Evolutionary conservation across 192 early-diverging fungal genomes (phyloP), one percentile per base, ranked within the genome.

Genomic region (Linnemannia schmuckeri): DNA sequence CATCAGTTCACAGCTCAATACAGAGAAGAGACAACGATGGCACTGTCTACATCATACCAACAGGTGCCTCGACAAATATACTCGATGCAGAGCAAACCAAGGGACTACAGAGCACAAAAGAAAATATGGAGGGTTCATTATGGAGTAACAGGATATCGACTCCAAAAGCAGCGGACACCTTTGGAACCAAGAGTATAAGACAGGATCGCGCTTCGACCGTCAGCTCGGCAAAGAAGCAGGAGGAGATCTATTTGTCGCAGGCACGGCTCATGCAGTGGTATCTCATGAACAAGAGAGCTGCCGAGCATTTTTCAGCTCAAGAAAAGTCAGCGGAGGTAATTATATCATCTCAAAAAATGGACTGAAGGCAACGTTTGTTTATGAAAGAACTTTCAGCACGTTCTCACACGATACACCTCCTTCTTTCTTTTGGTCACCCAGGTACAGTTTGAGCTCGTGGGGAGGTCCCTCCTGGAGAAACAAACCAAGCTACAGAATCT

Each of bases 211-310:
- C 12, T 4, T 24, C 71, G 52, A 30, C 27, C 0, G n/a, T 54
- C 4, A 38, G 44, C 46, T 37, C 76, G 41, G 37, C 46, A 20
- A 87, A 81, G 54, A 55, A 68, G 27, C 75, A 81, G 49, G 85
- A 87, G n/a, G 85, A 81, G 18, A 46, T 87, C 4, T 87, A 87
- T 68, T 68, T 87, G 8, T 76, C 85, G 3, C 85, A 87, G n/a
- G 72, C 76, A 24, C 54, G 78, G 18, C 85, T 87, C 15, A 18
- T 87, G 54, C 85, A 87, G 52, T 81, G 75, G 76, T 76, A 78
- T 33, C 24, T 75, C 40, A 78, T 78, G 85, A 55, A 20, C 33
- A 77, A 71, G 71, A 70, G 41, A 20, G 49, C 76, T 5, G 37
- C 41, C 4, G n/a, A 70, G 33, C 70, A 80, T 18, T 81, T 87